These are phyloP conservation scores for Colletotrichum sidae DNA, from an alignment of 2,329 filamentous ascomycete genomes.

Conservation along the genomic window DNA sequence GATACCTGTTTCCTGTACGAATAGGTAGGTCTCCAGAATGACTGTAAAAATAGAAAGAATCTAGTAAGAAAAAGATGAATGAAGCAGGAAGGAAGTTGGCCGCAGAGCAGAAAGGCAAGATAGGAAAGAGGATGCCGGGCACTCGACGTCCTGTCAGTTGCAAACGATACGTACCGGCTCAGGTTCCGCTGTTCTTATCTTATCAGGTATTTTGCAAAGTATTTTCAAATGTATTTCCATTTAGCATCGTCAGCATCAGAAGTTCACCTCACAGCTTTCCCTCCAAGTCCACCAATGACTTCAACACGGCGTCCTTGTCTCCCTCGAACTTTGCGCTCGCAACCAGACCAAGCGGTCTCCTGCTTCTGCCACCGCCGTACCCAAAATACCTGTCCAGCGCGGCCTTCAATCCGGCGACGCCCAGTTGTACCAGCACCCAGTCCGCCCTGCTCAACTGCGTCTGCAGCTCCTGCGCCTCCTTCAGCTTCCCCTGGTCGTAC, in stretches of 20 bases:
- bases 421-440: slow-evolving; percentile 45
- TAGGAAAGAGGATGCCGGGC: no score
- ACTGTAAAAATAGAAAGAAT: no score
- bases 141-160: no score
- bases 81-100: no score
- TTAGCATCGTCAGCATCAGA: background rate
- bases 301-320: slow-evolving; percentile 38
- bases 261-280: slow-evolving; percentile 34
- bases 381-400: slow-evolving; percentile 40
- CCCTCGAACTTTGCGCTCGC: slow-evolving; percentile 41
- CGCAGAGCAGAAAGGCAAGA: no score
- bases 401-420: slow-evolving; percentile 45
- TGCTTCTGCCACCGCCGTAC: slow-evolving; percentile 40
- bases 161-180: no score
- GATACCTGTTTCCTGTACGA: no score
- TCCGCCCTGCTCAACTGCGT: slow-evolving; percentile 45
- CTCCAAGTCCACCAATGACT: slow-evolving; percentile 40
- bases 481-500: slow-evolving; percentile 47
- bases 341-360: slow-evolving; percentile 42
- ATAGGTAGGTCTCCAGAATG: no score
- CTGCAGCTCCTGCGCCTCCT: slow-evolving; percentile 51
- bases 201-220: background rate
- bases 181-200: no score
- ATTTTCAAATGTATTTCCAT: background rate
- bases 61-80: no score